Evolutionary conservation across 768 basidiomycete genomes (phyloP).

Genomic region (Hygrocybe punicea): DNA sequence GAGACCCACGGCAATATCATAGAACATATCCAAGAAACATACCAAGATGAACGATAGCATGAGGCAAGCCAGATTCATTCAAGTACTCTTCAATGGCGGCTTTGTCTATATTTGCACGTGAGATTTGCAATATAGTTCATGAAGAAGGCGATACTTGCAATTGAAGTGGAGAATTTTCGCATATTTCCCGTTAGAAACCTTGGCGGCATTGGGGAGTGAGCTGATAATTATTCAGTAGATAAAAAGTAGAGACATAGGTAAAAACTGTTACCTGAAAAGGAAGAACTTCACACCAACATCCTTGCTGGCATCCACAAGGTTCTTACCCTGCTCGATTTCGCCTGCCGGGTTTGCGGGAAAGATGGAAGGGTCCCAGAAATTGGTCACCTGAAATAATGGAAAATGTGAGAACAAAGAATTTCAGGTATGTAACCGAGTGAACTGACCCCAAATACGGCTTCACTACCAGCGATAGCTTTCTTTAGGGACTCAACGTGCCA

Average conservation of each 20-base stretch:
- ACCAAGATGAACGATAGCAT: conserved; percentile 7
- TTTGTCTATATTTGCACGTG: conserved; percentile 11
- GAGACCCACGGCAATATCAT: not conserved
- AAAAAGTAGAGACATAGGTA: not conserved
- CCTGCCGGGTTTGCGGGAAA: conserved; percentile 12
- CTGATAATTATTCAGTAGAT: not conserved
- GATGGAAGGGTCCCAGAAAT: conserved; percentile 22
- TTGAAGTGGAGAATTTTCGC: conserved; percentile 24
- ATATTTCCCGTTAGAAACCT: conserved; percentile 13
- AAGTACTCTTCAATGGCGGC: conserved; percentile 12
- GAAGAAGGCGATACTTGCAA: conserved; percentile 10
- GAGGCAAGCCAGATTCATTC: conserved; percentile 8
- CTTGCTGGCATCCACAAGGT: conserved; percentile 27
- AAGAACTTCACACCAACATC: conserved; percentile 25
- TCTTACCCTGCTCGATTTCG: conserved; percentile 28
- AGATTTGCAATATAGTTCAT: too few relatives aligned
- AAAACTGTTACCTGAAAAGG: conserved; percentile 23
- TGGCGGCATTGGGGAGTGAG: conserved; percentile 8
- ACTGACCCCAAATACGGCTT: conserved; percentile 18
- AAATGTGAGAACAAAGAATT: not conserved
- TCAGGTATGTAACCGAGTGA: not conserved
- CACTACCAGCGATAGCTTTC: conserved; percentile 16
- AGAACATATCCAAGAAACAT: not conserved
- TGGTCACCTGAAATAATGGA: conserved; percentile 22
- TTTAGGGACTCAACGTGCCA: conserved; percentile 10